Conservation (phyloP, 176 grass and related monocot genomes). For the Triticum timopheevii region DNA sequence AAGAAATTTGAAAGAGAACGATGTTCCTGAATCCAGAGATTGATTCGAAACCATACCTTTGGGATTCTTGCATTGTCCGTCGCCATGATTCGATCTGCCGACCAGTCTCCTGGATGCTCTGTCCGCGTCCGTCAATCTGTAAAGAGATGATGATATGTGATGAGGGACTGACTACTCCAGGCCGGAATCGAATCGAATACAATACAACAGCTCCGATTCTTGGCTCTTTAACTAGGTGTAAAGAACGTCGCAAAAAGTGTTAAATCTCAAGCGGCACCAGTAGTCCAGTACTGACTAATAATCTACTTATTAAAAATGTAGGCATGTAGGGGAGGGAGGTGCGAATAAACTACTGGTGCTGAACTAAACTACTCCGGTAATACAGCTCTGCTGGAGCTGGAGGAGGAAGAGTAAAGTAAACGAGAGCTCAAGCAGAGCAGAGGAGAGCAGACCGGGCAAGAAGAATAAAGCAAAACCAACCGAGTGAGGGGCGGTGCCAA, state of each 20-base stretch:
- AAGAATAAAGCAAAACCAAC: neutral
- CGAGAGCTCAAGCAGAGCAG: neutral
- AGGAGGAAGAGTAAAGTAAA: neutral
- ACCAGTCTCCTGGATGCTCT: neutral
- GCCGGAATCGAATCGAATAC: neutral
- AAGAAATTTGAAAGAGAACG: neutral
- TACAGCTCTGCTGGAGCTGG: neutral
- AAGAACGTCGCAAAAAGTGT: slow-evolving; percentile 5
- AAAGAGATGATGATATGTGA: slow-evolving; percentile 19
- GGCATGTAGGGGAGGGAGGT: neutral
- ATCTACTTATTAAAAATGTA: neutral
- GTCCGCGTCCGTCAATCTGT: neutral
- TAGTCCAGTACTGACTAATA: neutral
- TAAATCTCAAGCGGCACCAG: neutral
- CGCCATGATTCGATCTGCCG: slow-evolving; percentile 38
- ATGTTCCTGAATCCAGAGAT: neutral
- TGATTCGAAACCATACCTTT: slow-evolving; percentile 34
- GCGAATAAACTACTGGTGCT: neutral
- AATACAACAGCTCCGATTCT: neutral
- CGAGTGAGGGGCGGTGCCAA: slow-evolving; percentile 12
- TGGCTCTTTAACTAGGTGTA: slow-evolving; percentile 13
- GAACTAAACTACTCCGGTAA: neutral
- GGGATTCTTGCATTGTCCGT: slow-evolving; percentile 50
- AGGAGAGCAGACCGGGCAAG: neutral
- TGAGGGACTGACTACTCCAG: neutral